Evolutionary conservation across 2,329 filamentous ascomycete genomes (phyloP).

Genomic region (Huntiella omanensis): DNA sequence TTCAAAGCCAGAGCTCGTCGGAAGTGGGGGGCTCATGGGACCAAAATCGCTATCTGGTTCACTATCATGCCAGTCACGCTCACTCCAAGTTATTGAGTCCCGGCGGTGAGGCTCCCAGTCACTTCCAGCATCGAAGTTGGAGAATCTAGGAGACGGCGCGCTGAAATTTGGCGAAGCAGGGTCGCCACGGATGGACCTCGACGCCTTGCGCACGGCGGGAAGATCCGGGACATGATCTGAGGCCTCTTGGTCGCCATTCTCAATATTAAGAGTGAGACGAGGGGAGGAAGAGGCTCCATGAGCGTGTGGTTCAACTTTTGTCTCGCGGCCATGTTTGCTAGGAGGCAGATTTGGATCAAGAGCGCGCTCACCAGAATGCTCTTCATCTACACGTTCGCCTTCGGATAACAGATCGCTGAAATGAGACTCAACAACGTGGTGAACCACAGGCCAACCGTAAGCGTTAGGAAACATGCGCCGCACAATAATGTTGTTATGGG

Average conservation of each 20-base stretch:
- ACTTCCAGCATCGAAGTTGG: not conserved
- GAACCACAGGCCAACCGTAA: slow-evolving; percentile 91
- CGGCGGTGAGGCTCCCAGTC: slow-evolving; percentile 15
- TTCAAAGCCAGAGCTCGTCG: not conserved
- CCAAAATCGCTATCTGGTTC: slow-evolving; percentile 25
- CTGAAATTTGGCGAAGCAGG: slow-evolving; percentile 1
- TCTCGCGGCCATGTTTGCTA: slow-evolving; percentile 47
- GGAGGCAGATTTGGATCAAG: slow-evolving; percentile 37
- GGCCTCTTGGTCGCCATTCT: not conserved
- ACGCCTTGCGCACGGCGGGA: slow-evolving; percentile 13
- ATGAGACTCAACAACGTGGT: slow-evolving; percentile 87
- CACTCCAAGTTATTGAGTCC: slow-evolving; percentile 47
- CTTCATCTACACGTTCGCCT: slow-evolving; percentile 46
- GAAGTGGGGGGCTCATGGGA: slow-evolving; percentile 8
- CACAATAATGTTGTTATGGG: slow-evolving; percentile 96
- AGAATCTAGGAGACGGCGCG: slow-evolving; percentile 1
- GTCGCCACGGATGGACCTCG: slow-evolving; percentile 1
- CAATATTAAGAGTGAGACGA: not conserved
- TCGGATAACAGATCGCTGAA: slow-evolving; percentile 56
- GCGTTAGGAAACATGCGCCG: slow-evolving; percentile 93
- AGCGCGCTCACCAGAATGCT: slow-evolving; percentile 50
- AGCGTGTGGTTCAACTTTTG: slow-evolving; percentile 13
- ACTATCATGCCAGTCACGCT: slow-evolving; percentile 42
- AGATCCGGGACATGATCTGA: slow-evolving; percentile 14
- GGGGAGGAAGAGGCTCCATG: slow-evolving; percentile 16